Evolutionary conservation across 139 green algal genomes (phyloP), one percentile per base, ranked within the genome.

Genomic region (Volvox africanus): DNA sequence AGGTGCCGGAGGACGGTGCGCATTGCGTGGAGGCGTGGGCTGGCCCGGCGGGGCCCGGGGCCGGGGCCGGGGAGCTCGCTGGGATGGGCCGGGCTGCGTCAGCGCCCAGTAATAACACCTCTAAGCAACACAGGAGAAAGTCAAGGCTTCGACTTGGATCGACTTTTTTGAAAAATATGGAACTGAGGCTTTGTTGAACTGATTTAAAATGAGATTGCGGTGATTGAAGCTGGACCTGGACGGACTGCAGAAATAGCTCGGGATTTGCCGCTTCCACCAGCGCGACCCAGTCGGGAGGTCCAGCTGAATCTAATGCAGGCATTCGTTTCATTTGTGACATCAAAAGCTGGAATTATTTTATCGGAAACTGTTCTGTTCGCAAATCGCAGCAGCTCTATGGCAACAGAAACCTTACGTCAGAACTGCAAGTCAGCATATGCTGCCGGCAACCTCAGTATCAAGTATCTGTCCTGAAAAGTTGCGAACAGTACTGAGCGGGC

Each of bases 111-210:
- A 90, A 3, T 0, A 90, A 75, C n/a, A 36, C 50, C 86, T 83
- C 71, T 6, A 90, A 44, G 50, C 86, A 90, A 1, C 22, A 22
- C 11, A 90, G 24, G 19, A 90, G 30, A 55, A 90, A 90, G 32
- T 75, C 50, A 20, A 90, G 67, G 55, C 71, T 84, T 50, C n/a
- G n/a, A 18, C 20, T 75, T 12, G 50, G 16, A 55, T 76, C 44
- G 0, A 71, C 33, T 12, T n/a, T 9, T 0, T 28, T 17, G 73
- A 83, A 90, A 55, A 90, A 76, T 28, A 62, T 19, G 9, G 20
- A 12, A 30, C 0, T 13, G 9, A 90, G 73, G 30, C 50, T 37
- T 16, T 69, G 30, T 32, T 84, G 86, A 50, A 90, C 28, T 0
- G 55, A 33, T 24, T 76, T 83, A 33, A 61, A 90, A 30, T 90